A percentile compares a stretch with the other conserved stretches of the same genome.
These are phyloP conservation scores for Rubus idaeus DNA, from an alignment of 306 rosid genomes.

Conservation along the genomic window DNA sequence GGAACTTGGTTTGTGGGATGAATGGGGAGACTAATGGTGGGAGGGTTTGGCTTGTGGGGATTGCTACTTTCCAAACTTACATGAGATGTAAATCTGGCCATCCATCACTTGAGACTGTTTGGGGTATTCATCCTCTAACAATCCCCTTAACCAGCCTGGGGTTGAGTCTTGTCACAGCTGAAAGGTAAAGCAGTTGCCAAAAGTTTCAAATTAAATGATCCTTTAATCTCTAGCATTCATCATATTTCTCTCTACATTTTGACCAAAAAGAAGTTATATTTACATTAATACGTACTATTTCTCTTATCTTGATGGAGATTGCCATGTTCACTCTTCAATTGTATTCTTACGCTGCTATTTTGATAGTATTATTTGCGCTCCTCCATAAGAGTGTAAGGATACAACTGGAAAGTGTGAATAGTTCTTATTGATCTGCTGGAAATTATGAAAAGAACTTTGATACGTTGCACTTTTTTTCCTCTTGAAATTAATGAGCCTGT, in stretches of 20 bases:
- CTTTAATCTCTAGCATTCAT: neutral
- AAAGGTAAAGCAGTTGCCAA: constrained; percentile 57
- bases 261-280: neutral
- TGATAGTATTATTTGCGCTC: neutral
- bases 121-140: constrained; percentile 89
- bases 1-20: constrained; percentile 58
- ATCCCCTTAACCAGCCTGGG: constrained; percentile 69
- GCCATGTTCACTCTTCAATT: neutral
- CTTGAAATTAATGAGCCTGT: neutral
- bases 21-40: constrained; percentile 28
- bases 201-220: constrained; percentile 27
- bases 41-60: constrained; percentile 75
- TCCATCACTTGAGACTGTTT: constrained; percentile 68
- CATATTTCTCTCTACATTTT: neutral
- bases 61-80: constrained; percentile 82
- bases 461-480: neutral
- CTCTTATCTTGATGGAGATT: neutral
- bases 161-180: constrained; percentile 69
- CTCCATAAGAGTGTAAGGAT: neutral
- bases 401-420: neutral
- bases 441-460: neutral
- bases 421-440: neutral
- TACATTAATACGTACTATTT: neutral
- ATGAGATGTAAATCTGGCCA: constrained; percentile 75
- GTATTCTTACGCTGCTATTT: neutral